Evolutionary conservation across 129 eudicot species (phyloP).

Genomic region (Helichrysum umbraculigerum): DNA sequence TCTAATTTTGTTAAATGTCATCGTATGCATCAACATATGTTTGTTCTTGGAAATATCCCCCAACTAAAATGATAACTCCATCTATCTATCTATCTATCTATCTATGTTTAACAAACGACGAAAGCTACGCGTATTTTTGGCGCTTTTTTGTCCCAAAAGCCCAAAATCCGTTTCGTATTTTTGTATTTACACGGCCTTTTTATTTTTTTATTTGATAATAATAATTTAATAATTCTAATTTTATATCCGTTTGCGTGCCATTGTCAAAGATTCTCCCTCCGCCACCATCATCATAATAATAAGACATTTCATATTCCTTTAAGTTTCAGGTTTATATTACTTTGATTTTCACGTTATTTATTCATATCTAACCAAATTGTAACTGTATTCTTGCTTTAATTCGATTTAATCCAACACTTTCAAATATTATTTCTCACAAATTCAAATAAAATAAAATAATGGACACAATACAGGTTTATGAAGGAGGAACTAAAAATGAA

Average conservation of each 20-base stretch:
- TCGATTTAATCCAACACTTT: neutral
- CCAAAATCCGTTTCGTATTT: neutral
- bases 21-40: too few relatives aligned
- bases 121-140: constrained; percentile 14
- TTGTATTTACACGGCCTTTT: neutral
- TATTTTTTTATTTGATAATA: too few relatives aligned
- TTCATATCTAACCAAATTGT: neutral
- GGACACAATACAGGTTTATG: constrained; percentile 25
- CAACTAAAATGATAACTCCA: too few relatives aligned
- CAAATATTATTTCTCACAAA: constrained; percentile 7
- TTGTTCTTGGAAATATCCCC: too few relatives aligned
- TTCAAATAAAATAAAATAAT: neutral
- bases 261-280: constrained; percentile 43
- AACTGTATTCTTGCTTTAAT: neutral
- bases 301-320: constrained; percentile 12
- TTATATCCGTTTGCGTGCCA: constrained; percentile 21
- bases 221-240: neutral
- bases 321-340: constrained; percentile 22
- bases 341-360: constrained; percentile 6
- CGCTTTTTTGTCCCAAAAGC: neutral
- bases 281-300: constrained; percentile 18
- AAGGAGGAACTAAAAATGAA: neutral
- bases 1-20: too few relatives aligned
- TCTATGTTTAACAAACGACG: neutral
- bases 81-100: too few relatives aligned